Evolutionary conservation across 75 land plant species (phyloP), one percentile per base, ranked within the genome.

Genomic region (Cryptomeria japonica): DNA sequence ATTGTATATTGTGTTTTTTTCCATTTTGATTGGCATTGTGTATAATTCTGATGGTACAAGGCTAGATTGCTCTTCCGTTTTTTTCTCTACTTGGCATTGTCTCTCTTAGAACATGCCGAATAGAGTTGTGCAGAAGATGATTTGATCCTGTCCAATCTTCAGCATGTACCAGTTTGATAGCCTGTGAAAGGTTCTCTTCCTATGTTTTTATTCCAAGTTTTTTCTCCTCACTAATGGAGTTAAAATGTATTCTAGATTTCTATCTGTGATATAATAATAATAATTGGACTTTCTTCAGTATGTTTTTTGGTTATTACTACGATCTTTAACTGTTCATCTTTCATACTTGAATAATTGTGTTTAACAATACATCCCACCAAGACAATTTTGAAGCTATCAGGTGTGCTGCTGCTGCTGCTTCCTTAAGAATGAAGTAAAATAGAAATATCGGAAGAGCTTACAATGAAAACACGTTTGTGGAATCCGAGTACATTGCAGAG

Each of bases 81-180:
- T 73, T 73, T 73, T 73, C 77, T 73, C 77, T 73, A 73, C 37
- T 73, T 73, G 77, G 37, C 77, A 34, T 32, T 73, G 14, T 73
- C 37, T 73, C 77, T 32, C 36, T 28, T 12, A 73, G 28, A 32
- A 31, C 14, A 73, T 73, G 77, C 37, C 77, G 34, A 73, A 32
- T 73, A 32, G 77, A 32, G 77, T 73, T 73, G 37, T 25, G 37
- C 77, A 73, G 70, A 73, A 73, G 77, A 73, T 31, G 34, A 32
- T 37, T 73, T 32, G 77, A 73, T 73, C 37, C 38, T 32, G 3
- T 73, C 3, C 3, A 2, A 73, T 73, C 77, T 32, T 32, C 77
- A 73, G 77, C 77, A 73, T 73, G 34, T 34, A 73, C 77, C 77
- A 34, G 15, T 32, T 73, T 34, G 77, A 4, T 73, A 73, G 77